These are phyloP conservation scores for Leccinum glutinopallens DNA, from an alignment of 1,284 basidiomycete species.

Conservation along the genomic window DNA sequence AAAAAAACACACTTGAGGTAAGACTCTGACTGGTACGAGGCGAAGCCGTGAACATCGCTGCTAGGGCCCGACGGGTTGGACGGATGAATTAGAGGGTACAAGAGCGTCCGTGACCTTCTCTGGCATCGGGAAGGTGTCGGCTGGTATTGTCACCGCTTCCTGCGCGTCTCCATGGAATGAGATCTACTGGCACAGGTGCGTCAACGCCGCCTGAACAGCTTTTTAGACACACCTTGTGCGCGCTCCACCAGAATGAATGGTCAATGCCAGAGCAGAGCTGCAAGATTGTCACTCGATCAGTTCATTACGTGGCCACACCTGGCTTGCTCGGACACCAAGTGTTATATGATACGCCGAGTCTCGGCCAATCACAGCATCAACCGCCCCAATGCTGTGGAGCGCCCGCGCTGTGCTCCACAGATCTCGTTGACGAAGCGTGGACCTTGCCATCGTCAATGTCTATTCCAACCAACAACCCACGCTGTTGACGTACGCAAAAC, in stretches of 20 bases:
- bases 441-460: not conserved
- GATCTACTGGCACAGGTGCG: conserved; percentile 7
- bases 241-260: conserved; percentile 5
- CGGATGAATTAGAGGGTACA: conserved; percentile 4
- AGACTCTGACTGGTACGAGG: conserved; percentile 13
- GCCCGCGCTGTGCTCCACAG: not conserved
- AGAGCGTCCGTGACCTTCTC: conserved; percentile 15
- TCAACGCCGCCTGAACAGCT: conserved; percentile 6
- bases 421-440: conserved; percentile 5
- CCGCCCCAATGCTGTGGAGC: not conserved
- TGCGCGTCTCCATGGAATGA: conserved; percentile 9
- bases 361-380: conserved; percentile 2
- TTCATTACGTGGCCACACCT: not conserved
- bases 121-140: not conserved
- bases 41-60: conserved; percentile 9
- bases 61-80: conserved; percentile 11
- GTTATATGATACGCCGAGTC: not conserved
- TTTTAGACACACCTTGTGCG: conserved; percentile 3
- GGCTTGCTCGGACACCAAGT: conserved; percentile 5
- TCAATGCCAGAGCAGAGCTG: not conserved
- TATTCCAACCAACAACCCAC: conserved; percentile 1
- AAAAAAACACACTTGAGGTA: conserved; percentile 7
- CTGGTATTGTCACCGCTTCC: conserved; percentile 5
- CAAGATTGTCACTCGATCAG: not conserved
- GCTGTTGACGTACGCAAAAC: conserved; percentile 14